phyloP scores from a whole-genome alignment of 208 protist genomes.

The Leishmania tarentolae region DNA sequence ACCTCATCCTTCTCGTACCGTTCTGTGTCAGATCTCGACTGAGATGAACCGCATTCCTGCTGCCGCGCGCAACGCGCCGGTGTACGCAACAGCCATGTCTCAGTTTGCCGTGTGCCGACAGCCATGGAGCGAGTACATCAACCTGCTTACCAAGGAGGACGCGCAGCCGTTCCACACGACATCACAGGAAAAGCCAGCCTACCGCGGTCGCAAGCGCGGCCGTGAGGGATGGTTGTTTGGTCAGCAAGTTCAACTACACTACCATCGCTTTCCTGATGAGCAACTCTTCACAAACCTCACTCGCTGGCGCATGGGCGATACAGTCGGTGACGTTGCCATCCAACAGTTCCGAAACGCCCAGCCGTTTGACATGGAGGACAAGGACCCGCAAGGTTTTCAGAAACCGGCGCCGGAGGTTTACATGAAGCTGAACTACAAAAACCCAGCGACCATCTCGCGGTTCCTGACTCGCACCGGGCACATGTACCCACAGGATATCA shows the following conservation, averaged over 20 bases:
- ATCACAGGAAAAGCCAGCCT: conserved; percentile 81
- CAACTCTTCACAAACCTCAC: conserved; percentile 86
- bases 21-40: neutral
- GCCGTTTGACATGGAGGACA: conserved; percentile 85
- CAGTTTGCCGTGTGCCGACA: conserved; percentile 85
- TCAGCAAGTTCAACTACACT: conserved; percentile 90
- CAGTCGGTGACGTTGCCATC: conserved; percentile 82
- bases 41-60: conserved; percentile 39
- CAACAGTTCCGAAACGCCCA: conserved; percentile 92
- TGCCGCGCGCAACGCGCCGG: conserved; percentile 37
- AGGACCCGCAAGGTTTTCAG: conserved; percentile 83
- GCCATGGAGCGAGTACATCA: conserved; percentile 87
- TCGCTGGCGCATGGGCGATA: conserved; percentile 85
- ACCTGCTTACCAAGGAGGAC: conserved; percentile 76
- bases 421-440: conserved; percentile 95
- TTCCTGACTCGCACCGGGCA: conserved; percentile 89
- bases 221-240: conserved; percentile 89
- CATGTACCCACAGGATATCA: conserved; percentile 89
- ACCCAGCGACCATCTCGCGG: conserved; percentile 86
- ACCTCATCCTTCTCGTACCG: neutral
- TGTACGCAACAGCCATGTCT: conserved; percentile 73
- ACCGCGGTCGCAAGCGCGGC: conserved; percentile 80
- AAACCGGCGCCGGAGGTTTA: conserved; percentile 82
- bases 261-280: conserved; percentile 89
- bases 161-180: conserved; percentile 72